A percentile compares a stretch with the other conserved stretches of the same genome.
Evolutionary conservation across 2,329 filamentous ascomycete species (phyloP).

Genomic region (Ploettnerulaceae sp.): DNA sequence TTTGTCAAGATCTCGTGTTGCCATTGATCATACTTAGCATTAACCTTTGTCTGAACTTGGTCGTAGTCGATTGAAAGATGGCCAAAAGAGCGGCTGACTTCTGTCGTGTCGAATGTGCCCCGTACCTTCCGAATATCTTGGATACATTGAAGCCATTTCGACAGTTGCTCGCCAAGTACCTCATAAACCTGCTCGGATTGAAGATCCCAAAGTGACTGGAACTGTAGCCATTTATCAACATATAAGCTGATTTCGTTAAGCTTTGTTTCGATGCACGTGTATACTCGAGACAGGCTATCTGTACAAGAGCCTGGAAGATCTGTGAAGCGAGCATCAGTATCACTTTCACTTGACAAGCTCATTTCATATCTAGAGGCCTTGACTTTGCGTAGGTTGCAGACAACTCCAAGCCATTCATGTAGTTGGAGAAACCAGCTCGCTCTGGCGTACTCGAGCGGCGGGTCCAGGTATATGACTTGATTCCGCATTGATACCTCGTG

Average conservation of each 20-base stretch:
- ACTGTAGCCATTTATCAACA: slow-evolving; percentile 97
- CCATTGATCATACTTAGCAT: slow-evolving; percentile 99
- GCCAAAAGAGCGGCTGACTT: slow-evolving; percentile 87
- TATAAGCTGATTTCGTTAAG: slow-evolving; percentile 75
- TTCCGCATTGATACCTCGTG: slow-evolving; percentile 98
- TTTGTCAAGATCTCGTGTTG: slow-evolving; percentile 94
- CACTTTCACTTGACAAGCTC: slow-evolving; percentile 63
- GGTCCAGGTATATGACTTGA: slow-evolving; percentile 94
- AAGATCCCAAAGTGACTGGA: slow-evolving; percentile 96
- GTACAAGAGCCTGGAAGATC: slow-evolving; percentile 82
- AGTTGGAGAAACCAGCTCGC: slow-evolving; percentile 92
- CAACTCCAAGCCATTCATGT: slow-evolving; percentile 86
- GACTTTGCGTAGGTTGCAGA: slow-evolving; percentile 89
- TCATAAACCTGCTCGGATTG: slow-evolving; percentile 95
- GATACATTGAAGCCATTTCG: slow-evolving; percentile 90
- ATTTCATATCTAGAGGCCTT: slow-evolving; percentile 95
- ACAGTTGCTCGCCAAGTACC: slow-evolving; percentile 82
- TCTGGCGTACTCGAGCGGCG: slow-evolving; percentile 83
- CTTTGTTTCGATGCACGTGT: slow-evolving; percentile 78
- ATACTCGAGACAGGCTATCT: slow-evolving; percentile 71
- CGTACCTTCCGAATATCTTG: slow-evolving; percentile 95
- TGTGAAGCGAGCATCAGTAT: slow-evolving; percentile 69
- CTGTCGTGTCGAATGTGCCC: slow-evolving; percentile 94
- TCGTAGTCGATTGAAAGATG: slow-evolving; percentile 96
- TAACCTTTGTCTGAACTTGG: slow-evolving; percentile 97